phyloP scores from a whole-genome alignment of 2,329 filamentous ascomycete genomes.

The Epichloe festucae region DNA sequence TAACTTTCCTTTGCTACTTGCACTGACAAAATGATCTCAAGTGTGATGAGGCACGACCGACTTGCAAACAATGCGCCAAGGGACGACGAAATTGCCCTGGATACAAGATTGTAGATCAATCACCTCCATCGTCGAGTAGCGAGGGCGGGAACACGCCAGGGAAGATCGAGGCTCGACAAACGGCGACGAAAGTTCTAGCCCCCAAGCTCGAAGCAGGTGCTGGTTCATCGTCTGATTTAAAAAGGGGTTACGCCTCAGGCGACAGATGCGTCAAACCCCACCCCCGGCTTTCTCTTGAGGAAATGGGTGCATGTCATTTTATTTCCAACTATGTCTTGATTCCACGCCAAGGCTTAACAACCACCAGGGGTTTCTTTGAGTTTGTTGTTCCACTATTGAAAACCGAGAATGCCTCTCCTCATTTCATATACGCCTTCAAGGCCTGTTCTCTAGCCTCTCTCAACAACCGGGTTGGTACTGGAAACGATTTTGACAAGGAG shows the following conservation, averaged over 20 bases:
- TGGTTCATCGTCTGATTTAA: constrained; percentile 11
- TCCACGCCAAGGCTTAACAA: constrained; percentile 28
- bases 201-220: constrained; percentile 35
- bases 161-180: constrained; percentile 36
- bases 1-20: no score
- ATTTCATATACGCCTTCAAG: constrained; percentile 42
- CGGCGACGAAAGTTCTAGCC: constrained; percentile 48
- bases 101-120: constrained; percentile 55
- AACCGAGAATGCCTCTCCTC: constrained; percentile 25
- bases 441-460: constrained; percentile 45
- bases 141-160: constrained; percentile 35
- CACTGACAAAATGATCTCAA: constrained; percentile 15
- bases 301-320: constrained; percentile 45
- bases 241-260: constrained; percentile 11
- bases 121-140: constrained; percentile 15
- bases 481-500: constrained; percentile 18
- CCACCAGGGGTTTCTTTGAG: constrained; percentile 41
- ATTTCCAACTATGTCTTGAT: constrained; percentile 45
- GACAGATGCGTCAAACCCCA: constrained; percentile 12
- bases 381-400: constrained; percentile 43
- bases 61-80: constrained; percentile 50
- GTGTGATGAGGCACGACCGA: constrained; percentile 55
- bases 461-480: constrained; percentile 32
- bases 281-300: constrained; percentile 33
- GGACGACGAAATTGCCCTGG: constrained; percentile 49